A percentile compares a stretch with the other conserved stretches of the same genome.
Conservation (phyloP, 1,139 yeast genomes). For the Candida smagusa region DNA sequence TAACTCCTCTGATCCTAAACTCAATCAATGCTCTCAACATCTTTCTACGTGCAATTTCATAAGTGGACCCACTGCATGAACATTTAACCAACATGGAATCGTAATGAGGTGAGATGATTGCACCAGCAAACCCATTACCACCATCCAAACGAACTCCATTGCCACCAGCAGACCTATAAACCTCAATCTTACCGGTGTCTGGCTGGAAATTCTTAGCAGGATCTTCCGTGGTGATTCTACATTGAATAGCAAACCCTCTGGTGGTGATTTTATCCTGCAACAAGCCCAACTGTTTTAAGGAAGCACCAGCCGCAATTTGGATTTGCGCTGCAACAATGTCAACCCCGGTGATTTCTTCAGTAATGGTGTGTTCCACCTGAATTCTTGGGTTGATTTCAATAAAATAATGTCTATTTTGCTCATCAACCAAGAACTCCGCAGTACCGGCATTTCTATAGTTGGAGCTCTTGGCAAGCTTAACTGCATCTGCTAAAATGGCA, state of each 20-base stretch:
- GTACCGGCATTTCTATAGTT: constrained; percentile 98
- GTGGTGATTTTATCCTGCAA: constrained; percentile 92
- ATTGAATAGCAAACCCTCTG: constrained; percentile 97
- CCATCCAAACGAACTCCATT: constrained; percentile 98
- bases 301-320: constrained; percentile 98
- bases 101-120: constrained; percentile 94
- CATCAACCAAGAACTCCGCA: constrained; percentile 94
- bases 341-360: constrained; percentile 98
- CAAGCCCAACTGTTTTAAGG: constrained; percentile 85
- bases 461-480: constrained; percentile 81
- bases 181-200: constrained; percentile 97
- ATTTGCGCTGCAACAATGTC: constrained; percentile 98
- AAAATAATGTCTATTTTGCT: constrained; percentile 92
- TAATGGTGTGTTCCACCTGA: constrained; percentile 97
- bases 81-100: constrained; percentile 99
- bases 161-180: constrained; percentile 98
- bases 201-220: constrained; percentile 97
- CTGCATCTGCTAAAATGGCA: constrained; percentile 92
- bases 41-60: constrained; percentile 94
- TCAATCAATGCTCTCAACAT: constrained; percentile 96
- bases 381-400: constrained; percentile 98
- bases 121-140: constrained; percentile 99
- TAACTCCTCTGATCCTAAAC: constrained; percentile 97
- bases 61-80: constrained; percentile 93
- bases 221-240: constrained; percentile 98